These are phyloP conservation scores for Barbarea vulgaris DNA, from an alignment of 345 rosid species.

Conservation along the genomic window DNA sequence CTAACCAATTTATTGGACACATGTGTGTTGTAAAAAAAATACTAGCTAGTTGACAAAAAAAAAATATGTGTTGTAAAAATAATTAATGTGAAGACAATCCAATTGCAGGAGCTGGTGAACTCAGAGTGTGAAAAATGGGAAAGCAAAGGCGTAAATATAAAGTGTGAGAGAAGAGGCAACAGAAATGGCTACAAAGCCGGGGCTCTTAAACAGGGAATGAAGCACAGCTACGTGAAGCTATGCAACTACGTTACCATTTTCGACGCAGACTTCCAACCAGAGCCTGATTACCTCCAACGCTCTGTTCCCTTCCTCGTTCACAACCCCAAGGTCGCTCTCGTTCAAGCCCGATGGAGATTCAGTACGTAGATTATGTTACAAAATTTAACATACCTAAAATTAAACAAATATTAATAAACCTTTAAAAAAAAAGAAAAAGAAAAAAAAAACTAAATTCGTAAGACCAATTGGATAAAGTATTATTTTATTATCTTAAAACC, in stretches of 20 bases:
- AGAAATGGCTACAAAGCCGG: conserved; percentile 63
- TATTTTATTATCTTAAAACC: too few species aligned
- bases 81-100: not conserved
- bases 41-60: too few species aligned
- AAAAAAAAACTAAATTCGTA: too few species aligned
- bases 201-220: conserved; percentile 65
- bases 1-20: not conserved
- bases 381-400: not conserved
- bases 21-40: not conserved
- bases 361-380: conserved; percentile 43
- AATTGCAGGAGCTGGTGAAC: conserved; percentile 37
- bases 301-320: conserved; percentile 49
- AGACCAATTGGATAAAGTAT: too few species aligned
- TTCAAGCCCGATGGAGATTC: conserved; percentile 61
- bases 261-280: conserved; percentile 63
- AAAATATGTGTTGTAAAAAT: too few species aligned
- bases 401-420: not conserved
- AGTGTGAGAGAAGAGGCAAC: conserved; percentile 48
- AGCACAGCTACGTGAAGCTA: conserved; percentile 48
- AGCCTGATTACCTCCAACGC: conserved; percentile 51
- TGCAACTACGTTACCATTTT: conserved; percentile 52
- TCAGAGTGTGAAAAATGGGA: conserved; percentile 37
- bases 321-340: conserved; percentile 52
- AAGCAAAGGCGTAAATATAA: conserved; percentile 38
- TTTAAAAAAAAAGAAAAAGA: too few species aligned